phyloP scores from a whole-genome alignment of 164 flowering plant species.

The Paratinospora sagittata region DNA sequence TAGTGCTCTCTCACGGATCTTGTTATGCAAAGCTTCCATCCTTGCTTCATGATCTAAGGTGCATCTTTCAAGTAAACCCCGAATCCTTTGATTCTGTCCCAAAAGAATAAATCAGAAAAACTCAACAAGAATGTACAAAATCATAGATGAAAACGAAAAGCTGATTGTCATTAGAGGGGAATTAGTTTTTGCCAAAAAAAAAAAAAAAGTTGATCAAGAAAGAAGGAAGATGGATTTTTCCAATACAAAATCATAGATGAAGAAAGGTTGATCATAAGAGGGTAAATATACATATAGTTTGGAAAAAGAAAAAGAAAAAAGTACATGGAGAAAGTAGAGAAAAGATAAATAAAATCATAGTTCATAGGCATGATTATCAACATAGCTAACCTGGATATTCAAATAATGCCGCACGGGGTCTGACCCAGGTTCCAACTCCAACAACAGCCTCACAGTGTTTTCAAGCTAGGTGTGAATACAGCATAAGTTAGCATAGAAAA shows the following conservation, averaged over 20 bases:
- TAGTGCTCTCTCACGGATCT: constrained; percentile 62
- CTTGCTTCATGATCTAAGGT: constrained; percentile 76
- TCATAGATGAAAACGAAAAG: neutral
- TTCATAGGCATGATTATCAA: neutral
- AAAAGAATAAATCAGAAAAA: constrained; percentile 8
- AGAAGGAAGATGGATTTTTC: neutral
- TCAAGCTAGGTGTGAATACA: constrained; percentile 59
- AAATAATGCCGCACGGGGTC: constrained; percentile 99
- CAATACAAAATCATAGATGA: neutral
- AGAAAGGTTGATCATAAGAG: neutral
- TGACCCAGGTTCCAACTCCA: constrained; percentile 97
- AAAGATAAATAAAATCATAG: neutral
- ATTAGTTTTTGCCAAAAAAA: no score
- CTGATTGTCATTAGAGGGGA: neutral
- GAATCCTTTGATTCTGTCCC: constrained; percentile 75
- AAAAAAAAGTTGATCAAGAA: neutral
- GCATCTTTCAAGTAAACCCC: constrained; percentile 92
- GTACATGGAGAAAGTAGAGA: neutral
- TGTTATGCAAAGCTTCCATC: constrained; percentile 74
- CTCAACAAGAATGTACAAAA: neutral
- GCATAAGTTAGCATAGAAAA: constrained; percentile 10
- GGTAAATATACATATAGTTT: no score
- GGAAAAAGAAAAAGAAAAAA: neutral
- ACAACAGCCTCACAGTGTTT: constrained; percentile 82
- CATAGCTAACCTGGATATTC: constrained; percentile 70